Evolutionary conservation across 2,329 filamentous ascomycete genomes (phyloP).

Genomic region (Pseudogymnoascus sp.): DNA sequence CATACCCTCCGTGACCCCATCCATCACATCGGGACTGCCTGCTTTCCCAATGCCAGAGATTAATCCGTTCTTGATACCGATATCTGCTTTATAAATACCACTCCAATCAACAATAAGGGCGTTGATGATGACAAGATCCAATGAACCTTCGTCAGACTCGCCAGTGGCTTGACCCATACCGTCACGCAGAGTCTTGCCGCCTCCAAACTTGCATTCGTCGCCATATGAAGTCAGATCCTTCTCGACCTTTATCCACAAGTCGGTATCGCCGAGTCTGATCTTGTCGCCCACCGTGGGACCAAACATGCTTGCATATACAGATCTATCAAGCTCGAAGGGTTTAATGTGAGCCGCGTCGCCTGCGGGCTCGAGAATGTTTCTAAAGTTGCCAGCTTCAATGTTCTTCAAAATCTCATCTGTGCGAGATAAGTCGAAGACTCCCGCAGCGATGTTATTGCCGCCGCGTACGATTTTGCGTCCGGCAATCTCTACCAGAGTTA

Average conservation of each 20-base stretch:
- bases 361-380: conserved; percentile 61
- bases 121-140: conserved; percentile 84
- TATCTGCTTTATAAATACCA: conserved; percentile 94
- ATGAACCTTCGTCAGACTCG: conserved; percentile 56
- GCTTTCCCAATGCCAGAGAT: conserved; percentile 91
- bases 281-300: conserved; percentile 83
- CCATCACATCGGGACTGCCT: conserved; percentile 96
- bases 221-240: conserved; percentile 77
- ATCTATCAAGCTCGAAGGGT: conserved; percentile 62
- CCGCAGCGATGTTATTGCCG: conserved; percentile 71
- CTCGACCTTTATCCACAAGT: conserved; percentile 87
- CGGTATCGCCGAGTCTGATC: conserved; percentile 73
- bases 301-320: conserved; percentile 80
- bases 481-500: conserved; percentile 80
- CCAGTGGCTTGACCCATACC: conserved; percentile 92
- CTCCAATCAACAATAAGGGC: conserved; percentile 84
- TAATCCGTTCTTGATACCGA: conserved; percentile 78
- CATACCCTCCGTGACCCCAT: conserved; percentile 69
- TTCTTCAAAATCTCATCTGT: conserved; percentile 57
- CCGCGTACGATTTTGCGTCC: conserved; percentile 73
- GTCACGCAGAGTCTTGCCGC: conserved; percentile 86
- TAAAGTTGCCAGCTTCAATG: conserved; percentile 66
- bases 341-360: conserved; percentile 44
- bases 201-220: conserved; percentile 92
- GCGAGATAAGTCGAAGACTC: conserved; percentile 56